Base-by-base conservation (phyloP, 352 stramenopile species). In the Elongisporangium undulatum region DNA sequence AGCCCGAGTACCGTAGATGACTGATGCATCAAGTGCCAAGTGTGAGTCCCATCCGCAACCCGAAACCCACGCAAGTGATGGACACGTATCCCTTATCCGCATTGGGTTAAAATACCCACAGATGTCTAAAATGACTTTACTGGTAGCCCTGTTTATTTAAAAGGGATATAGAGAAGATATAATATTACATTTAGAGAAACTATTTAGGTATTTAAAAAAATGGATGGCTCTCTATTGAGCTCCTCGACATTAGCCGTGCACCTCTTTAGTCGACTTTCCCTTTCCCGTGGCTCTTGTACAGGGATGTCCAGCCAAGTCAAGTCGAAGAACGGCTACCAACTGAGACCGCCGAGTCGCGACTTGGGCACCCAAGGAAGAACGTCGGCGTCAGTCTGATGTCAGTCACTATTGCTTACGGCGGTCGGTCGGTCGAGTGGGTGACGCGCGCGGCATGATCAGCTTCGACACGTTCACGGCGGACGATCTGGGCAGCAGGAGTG, bases 391-490 rank as follows among this genome's bases (percentile, higher is more conserved):
- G 5, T 17, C 17, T 45, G 34, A 45, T 45, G 34, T 45, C 34
- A 45, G 34, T 45, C 34, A 45, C 34, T 3, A 45, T 45, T 45
- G 34, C 34, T 16, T 17, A 17, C 34, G 34, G 16, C 34, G 16
- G 7, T 17, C 34, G 34, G 34, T 45, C 34, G 10, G 34, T 45
- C 34, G 34, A 45, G 34, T 45, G 34, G 34, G 34, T 45, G 34
- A 45, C 34, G 34, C 34, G 34, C 34, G 34, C 34, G 34, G 34
- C 38, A 91, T 91, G 79, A 91, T 91, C 69, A 89, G 82, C 75
- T 89, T 89, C 39, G 74, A 91, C 72, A 89, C 82, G 39, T 91
- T 91, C 72, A 76, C 67, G 19, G 69, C 38, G 58, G 53, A 50
- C 55, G 59, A 55, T 55, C 74, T 53, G 71, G 69, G 48, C 71